Conservation (phyloP, 768 basidiomycete species). For the Termitomyces sp. region DNA sequence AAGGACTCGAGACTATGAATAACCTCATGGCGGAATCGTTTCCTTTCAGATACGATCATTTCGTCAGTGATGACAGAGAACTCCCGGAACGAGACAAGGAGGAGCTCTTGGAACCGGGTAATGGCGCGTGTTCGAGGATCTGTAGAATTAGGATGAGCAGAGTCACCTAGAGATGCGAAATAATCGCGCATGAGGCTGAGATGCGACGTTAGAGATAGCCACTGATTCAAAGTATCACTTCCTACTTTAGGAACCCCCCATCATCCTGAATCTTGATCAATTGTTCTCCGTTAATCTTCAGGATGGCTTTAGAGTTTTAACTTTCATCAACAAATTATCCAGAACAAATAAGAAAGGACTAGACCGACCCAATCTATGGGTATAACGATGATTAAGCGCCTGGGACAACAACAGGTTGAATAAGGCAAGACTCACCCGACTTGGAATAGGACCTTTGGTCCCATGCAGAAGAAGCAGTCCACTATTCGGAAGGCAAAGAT, state of each 20-base stretch:
- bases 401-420: constrained; percentile 5
- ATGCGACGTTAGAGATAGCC: not conserved
- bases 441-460: constrained; percentile 97
- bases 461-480: constrained; percentile 99
- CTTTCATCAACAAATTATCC: constrained; percentile 5
- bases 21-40: constrained; percentile 83
- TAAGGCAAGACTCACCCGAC: constrained; percentile 67
- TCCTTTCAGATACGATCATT: constrained; percentile 82
- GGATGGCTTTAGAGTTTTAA: constrained; percentile 60
- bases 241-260: constrained; percentile 91
- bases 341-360: constrained; percentile 35
- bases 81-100: constrained; percentile 96
- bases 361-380: constrained; percentile 33
- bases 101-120: constrained; percentile 94
- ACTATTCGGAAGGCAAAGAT: constrained; percentile 97
- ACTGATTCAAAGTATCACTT: not conserved
- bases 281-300: constrained; percentile 96
- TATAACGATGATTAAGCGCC: not conserved
- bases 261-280: constrained; percentile 94
- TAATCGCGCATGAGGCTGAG: constrained; percentile 86
- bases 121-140: constrained; percentile 92
- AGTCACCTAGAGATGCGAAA: constrained; percentile 89
- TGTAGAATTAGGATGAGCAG: constrained; percentile 85
- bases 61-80: constrained; percentile 97
- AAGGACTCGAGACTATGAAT: constrained; percentile 92